Base-by-base conservation (phyloP, 768 basidiomycete genomes). In the Bullera alba region DNA sequence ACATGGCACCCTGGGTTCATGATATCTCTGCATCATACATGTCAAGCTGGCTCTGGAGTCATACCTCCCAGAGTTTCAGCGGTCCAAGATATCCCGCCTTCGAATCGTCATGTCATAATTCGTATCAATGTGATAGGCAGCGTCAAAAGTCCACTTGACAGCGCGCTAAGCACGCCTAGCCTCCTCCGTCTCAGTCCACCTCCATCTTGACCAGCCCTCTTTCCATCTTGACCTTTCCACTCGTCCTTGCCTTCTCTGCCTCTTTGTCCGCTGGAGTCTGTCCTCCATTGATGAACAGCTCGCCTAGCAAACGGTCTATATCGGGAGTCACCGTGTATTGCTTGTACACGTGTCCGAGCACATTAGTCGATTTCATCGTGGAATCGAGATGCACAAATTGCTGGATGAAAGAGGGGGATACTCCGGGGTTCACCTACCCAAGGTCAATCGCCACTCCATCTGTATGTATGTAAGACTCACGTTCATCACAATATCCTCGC, bases 321-420 rank as follows among this genome's bases (percentile, higher is more conserved):
- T 95, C 81, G 0, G 91, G 91, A 0, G 88, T 85, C 29, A 84
- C 83, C 21, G 86, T 78, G 63, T 88, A 93, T 50, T 84, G 81
- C 70, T 84, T 84, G 75, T 84, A 83, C 42, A 93, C 80, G 67
- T 90, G 84, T n/a, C 90, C 91, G 0, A 95, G 76, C 3, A 91
- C 81, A 30, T 77, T 77, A 19, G 89, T 72, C 22, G 75, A 76
- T 60, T 84, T 84, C 17, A 76, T 74, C 32, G 72, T 72, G 45
- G 74, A 63, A 67, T 93, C 83, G 25, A 93, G 65, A 59, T 83
- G 78, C 17, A 87, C 83, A 5, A 86, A 85, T 49, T 93, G 88
- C 67, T 92, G 87, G 2, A 92, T 78, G 71, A 93, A 93, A 0
- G 87, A 85, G 1, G 88, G 82, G 48, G 84, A 85, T 1, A 86